A percentile compares a stretch with the other conserved stretches of the same genome.
Evolutionary conservation across 371 early-diverging fungal species (phyloP).

Genomic region (Syncephalastrum contaminatum): DNA sequence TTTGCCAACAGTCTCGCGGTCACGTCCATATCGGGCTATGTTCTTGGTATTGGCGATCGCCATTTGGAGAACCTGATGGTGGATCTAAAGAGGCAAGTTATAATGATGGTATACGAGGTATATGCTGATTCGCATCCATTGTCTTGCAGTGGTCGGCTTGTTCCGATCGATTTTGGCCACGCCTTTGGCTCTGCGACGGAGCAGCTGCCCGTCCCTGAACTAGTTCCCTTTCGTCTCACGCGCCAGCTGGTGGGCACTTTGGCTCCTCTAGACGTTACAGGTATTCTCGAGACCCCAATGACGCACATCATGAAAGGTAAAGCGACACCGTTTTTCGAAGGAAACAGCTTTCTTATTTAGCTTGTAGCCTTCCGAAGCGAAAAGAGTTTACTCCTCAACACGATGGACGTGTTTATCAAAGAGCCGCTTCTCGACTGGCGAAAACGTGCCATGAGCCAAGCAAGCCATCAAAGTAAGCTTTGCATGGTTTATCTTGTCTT

Average conservation of each 20-base stretch:
- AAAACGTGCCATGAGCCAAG: conserved; percentile 63
- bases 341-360: neutral
- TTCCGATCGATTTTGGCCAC: conserved; percentile 76
- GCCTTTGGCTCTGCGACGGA: conserved; percentile 78
- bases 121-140: neutral
- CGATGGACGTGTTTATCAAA: conserved; percentile 70
- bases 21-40: conserved; percentile 61
- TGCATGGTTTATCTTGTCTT: neutral
- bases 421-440: conserved; percentile 65
- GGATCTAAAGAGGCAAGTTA: conserved; percentile 29
- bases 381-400: conserved; percentile 55
- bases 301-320: conserved; percentile 52
- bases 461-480: conserved; percentile 54
- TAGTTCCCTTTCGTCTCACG: conserved; percentile 71
- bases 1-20: conserved; percentile 64
- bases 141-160: conserved; percentile 49
- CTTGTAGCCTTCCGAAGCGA: conserved; percentile 49
- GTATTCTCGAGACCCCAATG: conserved; percentile 58
- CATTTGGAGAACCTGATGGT: conserved; percentile 71
- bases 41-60: conserved; percentile 74
- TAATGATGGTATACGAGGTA: neutral
- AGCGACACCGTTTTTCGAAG: neutral
- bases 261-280: conserved; percentile 58
- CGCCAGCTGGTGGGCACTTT: conserved; percentile 52
- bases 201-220: conserved; percentile 65